phyloP scores from a whole-genome alignment of 495 filamentous ascomycete genomes.

The Bathelium albidoporum region DNA sequence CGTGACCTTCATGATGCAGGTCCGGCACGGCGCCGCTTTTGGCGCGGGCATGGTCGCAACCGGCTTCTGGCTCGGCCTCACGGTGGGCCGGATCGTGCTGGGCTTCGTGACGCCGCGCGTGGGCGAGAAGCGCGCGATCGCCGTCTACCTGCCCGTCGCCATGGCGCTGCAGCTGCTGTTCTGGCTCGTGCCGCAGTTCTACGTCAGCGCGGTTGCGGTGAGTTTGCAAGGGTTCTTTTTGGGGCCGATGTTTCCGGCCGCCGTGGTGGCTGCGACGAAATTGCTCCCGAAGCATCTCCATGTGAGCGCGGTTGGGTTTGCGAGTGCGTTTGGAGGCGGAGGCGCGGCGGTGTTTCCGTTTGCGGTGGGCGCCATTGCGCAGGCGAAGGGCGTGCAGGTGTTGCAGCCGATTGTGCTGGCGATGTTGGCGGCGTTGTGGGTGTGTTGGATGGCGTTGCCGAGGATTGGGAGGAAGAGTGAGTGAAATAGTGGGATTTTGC shows the following conservation, averaged over 20 bases:
- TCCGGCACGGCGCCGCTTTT: slow-evolving; percentile 45
- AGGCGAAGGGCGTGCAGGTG: slow-evolving; percentile 66
- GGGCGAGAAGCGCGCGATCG: slow-evolving; percentile 50
- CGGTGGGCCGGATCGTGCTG: slow-evolving; percentile 47
- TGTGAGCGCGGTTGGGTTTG: slow-evolving; percentile 73
- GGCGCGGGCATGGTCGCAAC: slow-evolving; percentile 53
- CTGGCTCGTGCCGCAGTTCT: slow-evolving; percentile 62
- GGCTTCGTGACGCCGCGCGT: slow-evolving; percentile 54
- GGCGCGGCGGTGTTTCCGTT: slow-evolving; percentile 79
- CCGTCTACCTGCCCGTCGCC: slow-evolving; percentile 36
- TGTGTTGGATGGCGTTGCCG: slow-evolving; percentile 33
- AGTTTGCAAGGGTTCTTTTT: slow-evolving; percentile 61
- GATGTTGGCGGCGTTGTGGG: slow-evolving; percentile 41
- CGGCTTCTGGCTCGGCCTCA: slow-evolving; percentile 59
- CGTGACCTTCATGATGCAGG: slow-evolving; percentile 53
- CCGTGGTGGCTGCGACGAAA: slow-evolving; percentile 70
- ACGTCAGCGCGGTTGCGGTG: slow-evolving; percentile 59
- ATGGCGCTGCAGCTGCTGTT: slow-evolving; percentile 35
- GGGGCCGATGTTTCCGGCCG: slow-evolving; percentile 59
- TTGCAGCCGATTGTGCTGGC: slow-evolving; percentile 68
- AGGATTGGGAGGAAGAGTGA: slow-evolving; percentile 30
- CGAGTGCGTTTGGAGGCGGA: slow-evolving; percentile 66
- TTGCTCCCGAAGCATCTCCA: slow-evolving; percentile 68
- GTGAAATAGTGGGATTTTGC: slow-evolving; percentile 6
- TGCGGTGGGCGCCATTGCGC: slow-evolving; percentile 72